Base-by-base conservation (phyloP, 352 stramenopile species). In the Phytophthora pistaciae region DNA sequence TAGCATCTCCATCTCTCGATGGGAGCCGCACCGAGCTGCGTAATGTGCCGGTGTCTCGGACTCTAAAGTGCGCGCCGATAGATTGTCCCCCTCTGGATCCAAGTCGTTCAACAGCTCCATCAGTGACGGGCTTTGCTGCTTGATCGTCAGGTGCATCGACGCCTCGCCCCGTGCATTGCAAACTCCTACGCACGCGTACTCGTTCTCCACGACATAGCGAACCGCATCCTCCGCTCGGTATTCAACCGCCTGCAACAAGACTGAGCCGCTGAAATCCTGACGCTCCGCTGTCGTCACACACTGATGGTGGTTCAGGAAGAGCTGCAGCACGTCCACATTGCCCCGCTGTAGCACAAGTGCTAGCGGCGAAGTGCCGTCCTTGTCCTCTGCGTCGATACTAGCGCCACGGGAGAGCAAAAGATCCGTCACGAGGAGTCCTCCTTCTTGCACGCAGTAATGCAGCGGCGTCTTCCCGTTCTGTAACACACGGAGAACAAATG, bases 291-390 rank as follows among this genome's bases (percentile, higher is more conserved):
- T 81, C 0, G 46, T 50, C 20, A 77, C 75, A 5, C 60, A 62
- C 18, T 70, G 63, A 29, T 75, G 64, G 29, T 82, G 70, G 31
- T 82, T 79, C 18, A 82, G 20, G 46, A 82, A 68, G 5, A 82
- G 36, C 53, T 82, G 75, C 1, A 82, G 36, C 5, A 74, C 18
- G 20, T 48, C 76, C 25, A 74, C 1, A 38, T 74, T 64, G 4
- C 14, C 25, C 0, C 40, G 42, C n/a, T 75, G 63, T 5, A 72
- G 4, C 5, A 68, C n/a, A 2, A 77, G 25, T 0, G 6, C 3
- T 11, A 82, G 25, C 6, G 66, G 60, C 0, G 71, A 58, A 1
- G 60, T 20, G 9, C 71, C 75, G 6, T 66, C 42, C 14, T 40
- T 49, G 40, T 75, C 67, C 44, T 55, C 55, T 2, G 60, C 10